Evolutionary conservation across 2,329 filamentous ascomycete genomes (phyloP).

Genomic region (Tolypocladium inflatum): DNA sequence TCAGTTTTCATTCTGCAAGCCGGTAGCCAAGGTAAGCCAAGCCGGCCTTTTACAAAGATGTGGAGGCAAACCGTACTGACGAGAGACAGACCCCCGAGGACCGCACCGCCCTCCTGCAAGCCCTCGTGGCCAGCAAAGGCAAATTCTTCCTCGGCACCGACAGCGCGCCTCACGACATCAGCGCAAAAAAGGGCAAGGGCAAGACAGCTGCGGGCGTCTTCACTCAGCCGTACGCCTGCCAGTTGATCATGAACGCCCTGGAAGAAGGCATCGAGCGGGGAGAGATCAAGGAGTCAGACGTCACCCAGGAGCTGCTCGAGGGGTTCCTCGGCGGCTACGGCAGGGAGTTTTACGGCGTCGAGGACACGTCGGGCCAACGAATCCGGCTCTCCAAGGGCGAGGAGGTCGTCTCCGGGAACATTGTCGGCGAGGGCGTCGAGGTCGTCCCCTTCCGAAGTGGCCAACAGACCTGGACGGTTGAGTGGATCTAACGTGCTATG

Average conservation of each 20-base stretch:
- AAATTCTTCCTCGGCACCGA: slow-evolving; percentile 63
- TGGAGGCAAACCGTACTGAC: not conserved
- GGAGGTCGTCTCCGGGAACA: not conserved
- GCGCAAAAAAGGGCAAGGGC: slow-evolving; percentile 43
- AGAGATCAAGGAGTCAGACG: slow-evolving; percentile 38
- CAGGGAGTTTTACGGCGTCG: slow-evolving; percentile 38
- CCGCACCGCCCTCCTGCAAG: slow-evolving; percentile 51
- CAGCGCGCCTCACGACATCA: slow-evolving; percentile 53
- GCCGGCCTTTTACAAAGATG: slow-evolving; percentile 29
- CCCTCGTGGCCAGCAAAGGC: slow-evolving; percentile 45
- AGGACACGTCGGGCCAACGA: not conserved
- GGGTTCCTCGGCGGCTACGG: slow-evolving; percentile 45
- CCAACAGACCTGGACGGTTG: not conserved
- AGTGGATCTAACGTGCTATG: not conserved
- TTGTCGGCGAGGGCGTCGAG: not conserved
- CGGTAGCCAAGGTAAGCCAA: slow-evolving; percentile 61
- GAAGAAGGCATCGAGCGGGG: slow-evolving; percentile 50
- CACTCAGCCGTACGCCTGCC: slow-evolving; percentile 63
- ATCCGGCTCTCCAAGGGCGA: slow-evolving; percentile 1
- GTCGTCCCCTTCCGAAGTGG: slow-evolving; percentile 1
- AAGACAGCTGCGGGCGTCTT: slow-evolving; percentile 66
- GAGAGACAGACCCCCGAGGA: slow-evolving; percentile 1
- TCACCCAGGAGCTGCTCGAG: slow-evolving; percentile 44
- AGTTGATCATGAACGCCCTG: slow-evolving; percentile 51
- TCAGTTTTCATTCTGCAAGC: slow-evolving; percentile 60